These are phyloP conservation scores for Conringia planisiliqua DNA, from an alignment of 345 rosid genomes.

Conservation along the genomic window DNA sequence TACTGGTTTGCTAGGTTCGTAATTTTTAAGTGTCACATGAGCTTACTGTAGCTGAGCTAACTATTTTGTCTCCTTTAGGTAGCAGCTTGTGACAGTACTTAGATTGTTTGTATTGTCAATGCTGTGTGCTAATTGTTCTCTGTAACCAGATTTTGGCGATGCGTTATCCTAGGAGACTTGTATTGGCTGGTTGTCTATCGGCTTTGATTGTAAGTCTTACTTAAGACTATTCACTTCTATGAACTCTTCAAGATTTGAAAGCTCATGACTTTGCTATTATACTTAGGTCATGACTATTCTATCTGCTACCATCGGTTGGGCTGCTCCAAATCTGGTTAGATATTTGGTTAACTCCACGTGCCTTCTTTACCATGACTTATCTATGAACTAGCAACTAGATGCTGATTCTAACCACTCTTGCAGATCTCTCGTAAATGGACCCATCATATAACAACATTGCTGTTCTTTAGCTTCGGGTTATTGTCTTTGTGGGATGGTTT, in stretches of 20 bases:
- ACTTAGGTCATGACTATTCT: constrained; percentile 86
- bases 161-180: constrained; percentile 94
- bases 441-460: constrained; percentile 72
- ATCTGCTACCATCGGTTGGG: constrained; percentile 86
- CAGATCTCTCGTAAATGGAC: constrained; percentile 94
- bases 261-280: constrained; percentile 1
- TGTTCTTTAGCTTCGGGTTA: constrained; percentile 80
- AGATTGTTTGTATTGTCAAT: neutral
- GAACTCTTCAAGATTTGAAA: neutral
- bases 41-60: neutral
- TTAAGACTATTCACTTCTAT: neutral
- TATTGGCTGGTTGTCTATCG: constrained; percentile 75
- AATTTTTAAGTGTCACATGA: neutral
- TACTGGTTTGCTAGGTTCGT: neutral
- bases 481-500: constrained; percentile 93
- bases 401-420: constrained; percentile 10
- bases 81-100: neutral
- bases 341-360: constrained; percentile 9
- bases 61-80: neutral
- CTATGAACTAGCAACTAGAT: neutral
- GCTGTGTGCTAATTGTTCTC: neutral
- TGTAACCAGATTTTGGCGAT: constrained; percentile 83
- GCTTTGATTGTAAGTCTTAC: constrained; percentile 58
- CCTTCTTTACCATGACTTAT: neutral
- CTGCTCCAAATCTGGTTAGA: constrained; percentile 90